Conservation (phyloP, 495 filamentous ascomycete species). For the Podospora australis region DNA sequence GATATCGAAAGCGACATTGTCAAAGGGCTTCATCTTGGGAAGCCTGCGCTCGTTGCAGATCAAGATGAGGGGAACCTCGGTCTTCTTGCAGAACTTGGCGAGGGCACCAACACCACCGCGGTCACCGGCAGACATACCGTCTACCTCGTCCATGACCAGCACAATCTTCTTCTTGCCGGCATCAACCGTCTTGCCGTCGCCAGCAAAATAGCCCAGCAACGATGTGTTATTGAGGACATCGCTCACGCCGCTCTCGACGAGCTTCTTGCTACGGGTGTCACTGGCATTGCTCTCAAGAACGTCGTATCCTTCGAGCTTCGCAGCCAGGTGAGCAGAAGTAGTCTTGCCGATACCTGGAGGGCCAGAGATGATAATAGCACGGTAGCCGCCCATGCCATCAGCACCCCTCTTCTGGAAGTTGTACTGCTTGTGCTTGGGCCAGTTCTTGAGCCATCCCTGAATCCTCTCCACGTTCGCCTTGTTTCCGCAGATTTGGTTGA, state of each 20-base stretch:
- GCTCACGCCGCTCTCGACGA: conserved; percentile 78
- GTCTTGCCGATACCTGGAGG: conserved; percentile 98
- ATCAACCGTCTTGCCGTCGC: conserved; percentile 72
- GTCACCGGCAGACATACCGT: conserved; percentile 97
- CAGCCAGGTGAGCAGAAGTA: conserved; percentile 90
- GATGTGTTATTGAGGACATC: conserved; percentile 93
- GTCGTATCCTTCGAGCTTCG: conserved; percentile 89
- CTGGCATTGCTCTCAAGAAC: conserved; percentile 92
- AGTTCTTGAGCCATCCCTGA: conserved; percentile 77
- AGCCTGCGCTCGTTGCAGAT: conserved; percentile 93
- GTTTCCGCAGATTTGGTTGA: conserved; percentile 91
- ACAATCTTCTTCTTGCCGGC: conserved; percentile 82
- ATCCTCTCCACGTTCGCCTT: conserved; percentile 85
- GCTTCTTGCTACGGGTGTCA: conserved; percentile 94
- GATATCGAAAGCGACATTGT: conserved; percentile 73
- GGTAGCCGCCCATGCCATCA: conserved; percentile 70
- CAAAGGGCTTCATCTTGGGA: conserved; percentile 98
- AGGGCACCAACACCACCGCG: conserved; percentile 92
- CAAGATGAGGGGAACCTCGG: conserved; percentile 87
- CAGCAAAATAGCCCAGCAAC: conserved; percentile 86
- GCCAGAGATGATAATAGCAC: conserved; percentile 87
- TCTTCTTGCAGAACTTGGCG: conserved; percentile 89
- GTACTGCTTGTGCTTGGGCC: conserved; percentile 64
- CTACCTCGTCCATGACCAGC: conserved; percentile 97
- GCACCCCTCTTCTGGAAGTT: conserved; percentile 72